A percentile compares a stretch with the other conserved stretches of the same genome.
Conservation (phyloP, 176 grass and related monocot genomes). For the Lolium rigidum region DNA sequence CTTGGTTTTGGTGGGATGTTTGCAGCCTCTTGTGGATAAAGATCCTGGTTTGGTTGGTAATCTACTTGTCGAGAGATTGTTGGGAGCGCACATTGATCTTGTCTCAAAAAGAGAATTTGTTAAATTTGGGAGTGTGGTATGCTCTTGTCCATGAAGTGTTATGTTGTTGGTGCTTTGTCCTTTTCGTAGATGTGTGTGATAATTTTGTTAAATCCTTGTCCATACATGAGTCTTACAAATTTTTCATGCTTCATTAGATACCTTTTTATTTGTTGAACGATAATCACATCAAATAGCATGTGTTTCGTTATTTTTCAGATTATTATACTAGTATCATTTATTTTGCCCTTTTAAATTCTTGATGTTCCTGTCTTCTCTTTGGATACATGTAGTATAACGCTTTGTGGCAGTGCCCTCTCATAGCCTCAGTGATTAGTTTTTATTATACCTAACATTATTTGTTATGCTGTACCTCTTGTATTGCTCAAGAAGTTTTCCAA, state of each 20-base stretch:
- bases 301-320: background rate
- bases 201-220: slow-evolving; percentile 38
- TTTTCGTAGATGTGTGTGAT: background rate
- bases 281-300: background rate
- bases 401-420: background rate
- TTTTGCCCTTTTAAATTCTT: background rate
- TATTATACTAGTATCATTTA: background rate
- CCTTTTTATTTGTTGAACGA: background rate
- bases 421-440: background rate
- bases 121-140: slow-evolving; percentile 83
- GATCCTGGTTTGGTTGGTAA: background rate
- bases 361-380: background rate
- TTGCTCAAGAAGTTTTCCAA: slow-evolving; percentile 1
- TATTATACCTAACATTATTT: background rate
- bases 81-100: background rate
- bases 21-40: background rate
- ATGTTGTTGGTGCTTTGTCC: background rate
- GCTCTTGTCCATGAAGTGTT: background rate
- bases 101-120: slow-evolving; percentile 72
- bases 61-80: background rate
- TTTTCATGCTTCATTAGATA: background rate
- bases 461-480: background rate
- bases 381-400: background rate
- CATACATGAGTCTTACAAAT: background rate
- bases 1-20: slow-evolving; percentile 18